Evolutionary conservation across 805 yeast species (phyloP), one percentile per base, ranked within the genome.

Genomic region (Ogataea naganishii): DNA sequence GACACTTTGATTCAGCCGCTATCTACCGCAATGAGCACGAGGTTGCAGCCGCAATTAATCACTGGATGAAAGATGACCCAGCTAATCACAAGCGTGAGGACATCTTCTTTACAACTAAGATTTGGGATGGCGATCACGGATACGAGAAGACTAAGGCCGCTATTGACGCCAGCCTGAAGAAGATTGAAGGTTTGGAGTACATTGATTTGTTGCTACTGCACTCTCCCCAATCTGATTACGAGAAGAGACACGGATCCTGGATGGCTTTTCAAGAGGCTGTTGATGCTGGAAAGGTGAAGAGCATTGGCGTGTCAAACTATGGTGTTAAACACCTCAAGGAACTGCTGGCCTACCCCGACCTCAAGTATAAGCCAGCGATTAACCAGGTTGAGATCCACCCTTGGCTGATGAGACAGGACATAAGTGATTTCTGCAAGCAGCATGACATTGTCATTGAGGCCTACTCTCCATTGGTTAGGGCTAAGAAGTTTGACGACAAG

Each of bases 1-100:
- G 92, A 40, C 89, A 78, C 44, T 58, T 82, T 35, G 92, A 83
- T 47, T 60, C 78, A 13, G 95, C 94, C 6, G 73, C 66, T 7
- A 51, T 53, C n/a, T 83, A 83, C 56, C 56, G 59, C 8, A 82
- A 82, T 54, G 84, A 80, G 47, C 39, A 39, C 11, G 80, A 75
- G 39, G 72, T 72, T 4, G 75, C 74, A 13, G 60, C 65, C 27
- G 92, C 80, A 5, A 69, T 80, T 25, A 51, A 60, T 13, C 48
- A 56, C 30, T 80, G 58, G 58, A 10, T 53, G 4, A 36, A 27
- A 5, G 49, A 41, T 13, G 43, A 44, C 31, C 53, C 53, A 5
- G 37, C 8, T 3, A 28, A 35, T 6, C 36, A 41, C 32, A 52
- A 48, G 38, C 47, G 71, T 27, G 46, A 45, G 19, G 62, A 65